Conservation (phyloP, 495 filamentous ascomycete genomes). For the Immersiella caudata region DNA sequence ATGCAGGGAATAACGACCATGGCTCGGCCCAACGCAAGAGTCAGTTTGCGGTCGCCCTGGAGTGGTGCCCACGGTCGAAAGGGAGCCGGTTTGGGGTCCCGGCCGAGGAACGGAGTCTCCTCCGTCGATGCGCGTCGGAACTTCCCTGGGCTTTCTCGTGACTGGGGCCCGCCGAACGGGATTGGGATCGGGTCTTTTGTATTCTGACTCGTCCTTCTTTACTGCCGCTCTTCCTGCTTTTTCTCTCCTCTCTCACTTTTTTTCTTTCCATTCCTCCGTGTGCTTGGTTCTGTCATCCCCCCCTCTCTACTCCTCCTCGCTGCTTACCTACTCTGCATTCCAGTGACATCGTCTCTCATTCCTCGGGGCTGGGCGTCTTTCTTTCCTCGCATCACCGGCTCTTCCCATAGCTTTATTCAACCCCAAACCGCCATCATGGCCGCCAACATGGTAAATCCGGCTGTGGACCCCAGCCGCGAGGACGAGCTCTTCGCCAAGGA, state of each 20-base stretch:
- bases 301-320: slow-evolving; percentile 1
- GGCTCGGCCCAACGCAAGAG: slow-evolving; percentile 9
- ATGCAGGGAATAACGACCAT: not conserved
- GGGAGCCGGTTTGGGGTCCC: slow-evolving; percentile 17
- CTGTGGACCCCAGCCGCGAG: slow-evolving; percentile 67
- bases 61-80: not conserved
- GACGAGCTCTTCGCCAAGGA: slow-evolving; percentile 79
- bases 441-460: slow-evolving; percentile 54
- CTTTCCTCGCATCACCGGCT: not conserved
- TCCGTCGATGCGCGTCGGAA: not conserved
- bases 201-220: not conserved
- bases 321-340: not conserved
- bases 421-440: slow-evolving; percentile 49
- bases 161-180: slow-evolving; percentile 1
- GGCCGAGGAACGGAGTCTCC: slow-evolving; percentile 25
- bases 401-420: slow-evolving; percentile 7
- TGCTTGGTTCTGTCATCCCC: not conserved
- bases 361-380: not conserved
- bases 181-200: not conserved
- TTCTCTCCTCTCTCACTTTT: slow-evolving; percentile 24
- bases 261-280: slow-evolving; percentile 6
- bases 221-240: slow-evolving; percentile 15
- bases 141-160: not conserved
- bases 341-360: not conserved
- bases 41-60: not conserved